A percentile compares a stretch with the other conserved stretches of the same genome.
Evolutionary conservation across 352 stramenopile species (phyloP).

Genomic region (Phytophthora pini): DNA sequence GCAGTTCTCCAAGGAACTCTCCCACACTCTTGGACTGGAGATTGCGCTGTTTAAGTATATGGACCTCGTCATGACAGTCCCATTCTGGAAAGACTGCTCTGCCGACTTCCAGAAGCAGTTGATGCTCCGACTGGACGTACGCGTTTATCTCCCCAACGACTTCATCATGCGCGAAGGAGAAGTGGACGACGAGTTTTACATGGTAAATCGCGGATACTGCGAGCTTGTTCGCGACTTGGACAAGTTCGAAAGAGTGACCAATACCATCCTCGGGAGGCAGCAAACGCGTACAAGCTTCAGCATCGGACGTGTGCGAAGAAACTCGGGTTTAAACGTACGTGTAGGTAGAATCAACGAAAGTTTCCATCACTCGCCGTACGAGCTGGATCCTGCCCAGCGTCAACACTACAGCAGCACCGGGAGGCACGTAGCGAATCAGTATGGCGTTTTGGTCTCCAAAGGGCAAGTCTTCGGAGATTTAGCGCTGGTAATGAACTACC

Average conservation of each 20-base stretch:
- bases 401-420: constrained; percentile 17
- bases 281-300: too few species aligned
- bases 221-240: constrained; percentile 39
- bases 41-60: constrained; percentile 70
- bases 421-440: neutral
- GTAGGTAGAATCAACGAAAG: constrained; percentile 13
- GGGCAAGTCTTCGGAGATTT: constrained; percentile 60
- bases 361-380: constrained; percentile 21
- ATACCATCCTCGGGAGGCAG: constrained; percentile 4
- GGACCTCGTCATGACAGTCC: constrained; percentile 63
- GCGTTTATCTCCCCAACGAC: constrained; percentile 77
- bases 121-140: constrained; percentile 55
- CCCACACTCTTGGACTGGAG: constrained; percentile 60
- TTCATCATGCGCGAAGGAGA: constrained; percentile 72
- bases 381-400: constrained; percentile 29
- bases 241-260: constrained; percentile 41
- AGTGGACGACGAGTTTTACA: constrained; percentile 72
- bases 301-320: neutral
- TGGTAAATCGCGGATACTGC: constrained; percentile 70
- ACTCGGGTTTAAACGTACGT: too few species aligned
- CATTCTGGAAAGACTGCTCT: constrained; percentile 59
- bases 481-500: constrained; percentile 63
- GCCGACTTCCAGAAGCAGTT: constrained; percentile 77
- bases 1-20: constrained; percentile 56
- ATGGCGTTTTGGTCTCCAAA: constrained; percentile 21